Evolutionary conservation across 2,329 filamentous ascomycete species (phyloP).

Genomic region (Hypoxylon rubiginosum): DNA sequence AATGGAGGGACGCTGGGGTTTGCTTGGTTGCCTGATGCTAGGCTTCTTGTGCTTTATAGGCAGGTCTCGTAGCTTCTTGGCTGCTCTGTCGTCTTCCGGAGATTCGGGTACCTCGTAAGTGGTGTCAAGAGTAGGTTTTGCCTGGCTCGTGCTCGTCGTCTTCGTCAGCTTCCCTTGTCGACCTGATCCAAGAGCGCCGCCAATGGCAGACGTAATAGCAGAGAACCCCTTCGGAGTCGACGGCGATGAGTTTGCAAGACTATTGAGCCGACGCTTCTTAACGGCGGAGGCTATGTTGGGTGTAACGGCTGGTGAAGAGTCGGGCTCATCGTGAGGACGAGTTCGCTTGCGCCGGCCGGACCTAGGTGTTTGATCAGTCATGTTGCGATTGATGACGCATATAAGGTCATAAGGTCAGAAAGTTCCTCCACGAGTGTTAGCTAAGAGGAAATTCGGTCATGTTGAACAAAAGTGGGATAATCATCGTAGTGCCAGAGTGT

Average conservation of each 20-base stretch:
- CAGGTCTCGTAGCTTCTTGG: conserved; percentile 18
- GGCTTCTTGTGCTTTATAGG: conserved; percentile 46
- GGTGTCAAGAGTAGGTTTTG: conserved; percentile 27
- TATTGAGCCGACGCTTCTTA: conserved; percentile 45
- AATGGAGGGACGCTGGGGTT: conserved; percentile 24
- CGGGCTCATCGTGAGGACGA: conserved; percentile 41
- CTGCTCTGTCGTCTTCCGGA: conserved; percentile 34
- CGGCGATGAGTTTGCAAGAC: conserved; percentile 39
- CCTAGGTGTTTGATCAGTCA: conserved; percentile 41
- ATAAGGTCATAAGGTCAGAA: conserved; percentile 6
- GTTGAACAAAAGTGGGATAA: conserved; percentile 1
- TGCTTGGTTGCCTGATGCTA: conserved; percentile 33
- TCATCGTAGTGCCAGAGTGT: neutral
- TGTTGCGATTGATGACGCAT: conserved; percentile 24
- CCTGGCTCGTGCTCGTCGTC: conserved; percentile 15
- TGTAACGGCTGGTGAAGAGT: conserved; percentile 42
- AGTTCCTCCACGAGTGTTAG: conserved; percentile 12
- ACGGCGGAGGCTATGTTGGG: conserved; percentile 39
- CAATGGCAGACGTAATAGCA: conserved; percentile 46
- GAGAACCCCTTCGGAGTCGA: conserved; percentile 45
- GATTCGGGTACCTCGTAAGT: conserved; percentile 43
- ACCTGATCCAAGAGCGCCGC: conserved; percentile 31
- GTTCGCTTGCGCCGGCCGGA: conserved; percentile 47
- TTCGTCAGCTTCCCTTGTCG: conserved; percentile 23
- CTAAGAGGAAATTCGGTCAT: conserved; percentile 18